Evolutionary conservation across 768 basidiomycete genomes (phyloP).

Genomic region (Phanerochaete sordida): DNA sequence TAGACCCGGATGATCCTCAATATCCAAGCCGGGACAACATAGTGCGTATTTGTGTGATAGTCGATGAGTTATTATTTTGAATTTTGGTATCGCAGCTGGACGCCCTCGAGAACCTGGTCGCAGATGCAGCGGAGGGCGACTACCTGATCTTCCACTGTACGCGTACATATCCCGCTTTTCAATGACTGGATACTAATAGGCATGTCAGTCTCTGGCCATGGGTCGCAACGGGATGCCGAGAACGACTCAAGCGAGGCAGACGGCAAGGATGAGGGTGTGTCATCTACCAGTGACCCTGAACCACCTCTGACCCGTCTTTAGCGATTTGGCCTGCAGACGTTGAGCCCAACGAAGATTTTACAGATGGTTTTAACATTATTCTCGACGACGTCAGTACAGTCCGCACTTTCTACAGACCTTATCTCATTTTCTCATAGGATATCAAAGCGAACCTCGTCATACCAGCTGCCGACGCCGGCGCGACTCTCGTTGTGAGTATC

Average conservation of each 20-base stretch:
- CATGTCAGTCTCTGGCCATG: not conserved
- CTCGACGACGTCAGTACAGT: too few species aligned
- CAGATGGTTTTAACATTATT: too few species aligned
- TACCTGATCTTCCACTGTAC: not conserved
- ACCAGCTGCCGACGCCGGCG: conserved; percentile 16
- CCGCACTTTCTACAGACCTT: too few species aligned
- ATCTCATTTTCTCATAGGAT: too few species aligned
- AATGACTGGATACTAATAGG: too few species aligned
- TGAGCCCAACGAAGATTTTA: not conserved
- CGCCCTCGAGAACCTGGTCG: not conserved
- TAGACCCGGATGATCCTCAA: not conserved
- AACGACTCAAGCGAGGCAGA: not conserved
- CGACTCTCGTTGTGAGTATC: conserved; percentile 21
- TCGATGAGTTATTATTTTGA: too few species aligned
- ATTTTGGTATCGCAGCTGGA: not conserved
- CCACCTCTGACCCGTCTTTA: not conserved
- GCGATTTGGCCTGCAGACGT: not conserved
- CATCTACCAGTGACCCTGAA: not conserved
- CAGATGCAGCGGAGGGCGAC: not conserved
- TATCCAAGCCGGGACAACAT: not conserved
- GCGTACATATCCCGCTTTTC: too few species aligned
- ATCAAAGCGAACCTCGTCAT: too few species aligned
- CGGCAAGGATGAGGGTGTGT: not conserved
- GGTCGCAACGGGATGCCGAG: not conserved
- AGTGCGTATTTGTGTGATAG: not conserved